Base-by-base conservation (phyloP, 495 filamentous ascomycete genomes). In the Penicillium goetzii region DNA sequence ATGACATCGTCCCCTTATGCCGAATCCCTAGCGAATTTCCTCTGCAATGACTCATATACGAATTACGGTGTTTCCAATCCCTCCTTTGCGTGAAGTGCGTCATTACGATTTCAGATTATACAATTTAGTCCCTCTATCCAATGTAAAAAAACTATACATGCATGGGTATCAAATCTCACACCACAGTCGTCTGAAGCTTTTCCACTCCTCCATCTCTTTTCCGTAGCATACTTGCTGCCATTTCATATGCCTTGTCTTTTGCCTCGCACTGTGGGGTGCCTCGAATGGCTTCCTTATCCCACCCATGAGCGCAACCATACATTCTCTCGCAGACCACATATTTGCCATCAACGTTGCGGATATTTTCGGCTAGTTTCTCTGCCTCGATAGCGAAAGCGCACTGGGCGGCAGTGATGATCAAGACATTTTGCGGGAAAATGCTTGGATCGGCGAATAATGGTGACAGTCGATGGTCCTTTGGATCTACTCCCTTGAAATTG, bases 261-360 rank as follows among this genome's bases (percentile, higher is more conserved):
- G 78, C 78, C 28, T 72, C 67, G 9, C 65, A 66, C 55, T 72
- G 60, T 8, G 70, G 66, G 2, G 59, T 70, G 7, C 69, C 74
- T 60, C 53, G 50, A 11, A 64, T n/a, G 1, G 73, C 70, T 55
- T 67, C 70, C 58, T 77, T 78, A 58, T 78, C 76, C 68, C 71
- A 79, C 10, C 62, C 76, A 72, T 84, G 81, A 38, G 76, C 71
- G 58, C 78, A 79, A 4, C 68, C 71, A 25, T 76, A 67, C 78
- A 82, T 79, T 40, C 76, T 61, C 56, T 67, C 61, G 50, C 64
- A 66, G 12, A 78, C 66, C 36, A 80, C 73, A 56, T 72, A 58
- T 36, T 76, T 75, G 10, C 71, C 72, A 25, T 70, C 66, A 15
- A 62, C 62, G n/a, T 67, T 51, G 21, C 54, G 63, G 28, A 80